These are phyloP conservation scores for Typha latifolia DNA, from an alignment of 176 grass and related monocot genomes.

Conservation along the genomic window DNA sequence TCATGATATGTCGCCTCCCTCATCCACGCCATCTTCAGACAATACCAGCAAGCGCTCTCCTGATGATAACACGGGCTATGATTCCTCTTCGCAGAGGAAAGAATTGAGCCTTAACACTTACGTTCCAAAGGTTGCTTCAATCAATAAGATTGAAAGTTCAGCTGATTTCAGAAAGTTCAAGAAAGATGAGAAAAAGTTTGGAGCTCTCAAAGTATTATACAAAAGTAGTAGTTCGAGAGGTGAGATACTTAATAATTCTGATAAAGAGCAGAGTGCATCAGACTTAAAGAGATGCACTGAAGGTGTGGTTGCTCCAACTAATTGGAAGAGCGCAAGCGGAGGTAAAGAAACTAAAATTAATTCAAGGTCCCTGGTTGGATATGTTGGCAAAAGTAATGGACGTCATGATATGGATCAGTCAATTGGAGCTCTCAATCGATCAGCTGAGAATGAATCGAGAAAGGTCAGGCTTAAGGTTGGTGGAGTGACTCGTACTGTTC, in stretches of 20 bases:
- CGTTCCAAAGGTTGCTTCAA: background rate
- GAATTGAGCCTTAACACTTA: slow-evolving; percentile 14
- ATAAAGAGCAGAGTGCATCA: slow-evolving; percentile 10
- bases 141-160: slow-evolving; percentile 6
- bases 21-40: slow-evolving; percentile 13
- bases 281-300: slow-evolving; percentile 28
- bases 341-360: slow-evolving; percentile 6
- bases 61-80: slow-evolving; percentile 10
- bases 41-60: slow-evolving; percentile 18
- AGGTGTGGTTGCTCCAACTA: slow-evolving; percentile 31
- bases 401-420: background rate
- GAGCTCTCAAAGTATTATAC: slow-evolving; percentile 10
- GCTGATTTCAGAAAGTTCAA: background rate
- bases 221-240: background rate
- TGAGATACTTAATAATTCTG: background rate
- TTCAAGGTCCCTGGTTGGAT: slow-evolving; percentile 17
- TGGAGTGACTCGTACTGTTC: slow-evolving; percentile 46
- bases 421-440: slow-evolving; percentile 3
- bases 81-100: slow-evolving; percentile 18
- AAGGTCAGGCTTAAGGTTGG: slow-evolving; percentile 82
- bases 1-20: slow-evolving; percentile 11
- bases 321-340: slow-evolving; percentile 14
- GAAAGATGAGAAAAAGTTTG: slow-evolving; percentile 1
- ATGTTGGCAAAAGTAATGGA: background rate
- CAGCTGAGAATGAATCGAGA: slow-evolving; percentile 37